Evolutionary conservation across 2,329 filamentous ascomycete genomes (phyloP).

Genomic region (Botrytis fabae): DNA sequence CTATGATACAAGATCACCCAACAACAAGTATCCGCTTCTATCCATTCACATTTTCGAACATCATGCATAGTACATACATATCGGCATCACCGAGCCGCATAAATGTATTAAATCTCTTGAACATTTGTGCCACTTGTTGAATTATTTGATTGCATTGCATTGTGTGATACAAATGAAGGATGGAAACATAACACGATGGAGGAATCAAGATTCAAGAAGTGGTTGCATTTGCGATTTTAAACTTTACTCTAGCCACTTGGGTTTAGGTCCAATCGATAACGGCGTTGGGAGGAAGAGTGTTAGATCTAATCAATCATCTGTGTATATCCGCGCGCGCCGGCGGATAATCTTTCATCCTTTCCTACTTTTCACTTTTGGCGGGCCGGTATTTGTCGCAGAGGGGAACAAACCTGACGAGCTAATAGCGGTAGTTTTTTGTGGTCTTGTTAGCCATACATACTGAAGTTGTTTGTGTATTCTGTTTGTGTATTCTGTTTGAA

Average conservation of each 20-base stretch:
- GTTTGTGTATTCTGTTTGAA: background rate
- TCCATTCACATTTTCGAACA: background rate
- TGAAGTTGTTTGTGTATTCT: background rate
- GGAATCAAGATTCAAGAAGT: background rate
- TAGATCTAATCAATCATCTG: background rate
- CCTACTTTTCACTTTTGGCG: background rate
- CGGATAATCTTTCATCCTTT: constrained; percentile 12
- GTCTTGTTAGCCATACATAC: background rate
- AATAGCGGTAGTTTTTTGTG: background rate
- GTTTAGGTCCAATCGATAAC: background rate
- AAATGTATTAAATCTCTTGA: background rate
- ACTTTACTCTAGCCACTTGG: background rate
- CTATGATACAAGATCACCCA: background rate
- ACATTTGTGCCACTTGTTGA: background rate
- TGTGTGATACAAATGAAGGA: background rate
- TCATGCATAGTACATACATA: background rate
- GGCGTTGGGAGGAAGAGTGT: background rate
- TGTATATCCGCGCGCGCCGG: background rate
- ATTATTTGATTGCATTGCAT: background rate
- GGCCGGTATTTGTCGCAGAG: background rate
- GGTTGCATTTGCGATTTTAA: background rate
- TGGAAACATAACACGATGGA: background rate
- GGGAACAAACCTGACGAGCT: background rate
- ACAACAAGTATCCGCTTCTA: background rate
- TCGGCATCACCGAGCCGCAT: constrained; percentile 18